Conservation (phyloP, 257 asterid genomes). For the Penstemon barbatus region DNA sequence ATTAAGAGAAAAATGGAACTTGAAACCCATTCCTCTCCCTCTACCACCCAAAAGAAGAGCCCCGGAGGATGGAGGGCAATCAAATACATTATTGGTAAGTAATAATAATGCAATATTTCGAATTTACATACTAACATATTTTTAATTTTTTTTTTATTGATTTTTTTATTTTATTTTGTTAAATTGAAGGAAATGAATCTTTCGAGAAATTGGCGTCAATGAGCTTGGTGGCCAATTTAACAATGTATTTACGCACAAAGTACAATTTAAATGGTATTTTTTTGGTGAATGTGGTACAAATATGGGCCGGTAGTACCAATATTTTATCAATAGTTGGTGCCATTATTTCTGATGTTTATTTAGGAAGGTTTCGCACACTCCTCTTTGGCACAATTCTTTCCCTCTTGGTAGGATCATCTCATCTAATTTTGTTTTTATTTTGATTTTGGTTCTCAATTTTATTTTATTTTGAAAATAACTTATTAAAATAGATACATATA, state of each 20-base stretch:
- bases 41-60: slow-evolving; percentile 23
- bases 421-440: neutral
- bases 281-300: slow-evolving; percentile 62
- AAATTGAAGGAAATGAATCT: slow-evolving; percentile 59
- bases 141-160: neutral
- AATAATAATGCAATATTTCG: no score
- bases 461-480: no score
- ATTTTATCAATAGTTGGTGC: slow-evolving; percentile 67
- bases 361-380: slow-evolving; percentile 76
- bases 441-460: neutral
- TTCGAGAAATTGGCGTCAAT: slow-evolving; percentile 87
- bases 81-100: slow-evolving; percentile 67
- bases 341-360: slow-evolving; percentile 54
- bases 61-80: slow-evolving; percentile 82
- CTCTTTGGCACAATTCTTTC: slow-evolving; percentile 58
- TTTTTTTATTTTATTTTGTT: neutral
- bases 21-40: no score
- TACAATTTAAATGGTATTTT: slow-evolving; percentile 63
- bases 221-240: slow-evolving; percentile 66
- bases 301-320: slow-evolving; percentile 69
- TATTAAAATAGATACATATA: no score
- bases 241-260: slow-evolving; percentile 54
- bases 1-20: no score
- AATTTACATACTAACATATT: neutral
- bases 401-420: slow-evolving; percentile 43